These are phyloP conservation scores for Cajanus cajan DNA, from an alignment of 306 rosid species.

Conservation along the genomic window DNA sequence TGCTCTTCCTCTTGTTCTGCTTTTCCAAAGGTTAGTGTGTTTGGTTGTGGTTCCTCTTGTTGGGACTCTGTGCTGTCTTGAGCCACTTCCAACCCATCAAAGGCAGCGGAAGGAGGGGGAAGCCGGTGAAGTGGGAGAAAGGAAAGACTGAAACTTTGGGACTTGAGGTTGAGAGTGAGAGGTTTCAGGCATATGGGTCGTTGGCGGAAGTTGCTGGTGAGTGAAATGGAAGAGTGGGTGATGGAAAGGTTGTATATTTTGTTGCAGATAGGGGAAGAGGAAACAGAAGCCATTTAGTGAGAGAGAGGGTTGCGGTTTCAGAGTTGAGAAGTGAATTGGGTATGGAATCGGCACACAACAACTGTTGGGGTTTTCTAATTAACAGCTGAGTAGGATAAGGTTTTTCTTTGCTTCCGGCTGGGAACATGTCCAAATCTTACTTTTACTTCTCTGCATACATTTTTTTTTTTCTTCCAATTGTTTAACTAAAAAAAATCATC, in stretches of 20 bases:
- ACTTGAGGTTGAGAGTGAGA: constrained; percentile 42
- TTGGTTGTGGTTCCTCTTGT: constrained; percentile 36
- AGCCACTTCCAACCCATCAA: constrained; percentile 47
- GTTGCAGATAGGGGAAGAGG: constrained; percentile 56
- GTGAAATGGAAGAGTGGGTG: constrained; percentile 44
- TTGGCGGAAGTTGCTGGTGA: constrained; percentile 43
- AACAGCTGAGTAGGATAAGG: constrained; percentile 37
- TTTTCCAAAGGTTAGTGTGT: constrained; percentile 31
- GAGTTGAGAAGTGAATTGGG: neutral
- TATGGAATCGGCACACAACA: neutral
- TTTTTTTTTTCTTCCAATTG: neutral
- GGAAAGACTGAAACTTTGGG: constrained; percentile 37
- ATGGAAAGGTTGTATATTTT: constrained; percentile 50
- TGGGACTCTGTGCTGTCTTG: constrained; percentile 37
- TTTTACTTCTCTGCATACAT: neutral
- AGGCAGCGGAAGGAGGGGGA: constrained; percentile 39
- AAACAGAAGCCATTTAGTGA: constrained; percentile 51
- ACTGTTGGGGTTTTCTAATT: constrained; percentile 14
- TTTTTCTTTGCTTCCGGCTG: constrained; percentile 20
- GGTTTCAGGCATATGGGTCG: constrained; percentile 47
- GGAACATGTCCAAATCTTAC: neutral
- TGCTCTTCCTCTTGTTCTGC: constrained; percentile 38
- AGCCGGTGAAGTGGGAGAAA: constrained; percentile 42
- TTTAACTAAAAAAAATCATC: neutral
- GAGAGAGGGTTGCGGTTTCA: neutral